Percentiles rank a stretch among this genome's conserved stretches.
phyloP scores from a whole-genome alignment of 148 eudicot species.

The Simmondsia chinensis region DNA sequence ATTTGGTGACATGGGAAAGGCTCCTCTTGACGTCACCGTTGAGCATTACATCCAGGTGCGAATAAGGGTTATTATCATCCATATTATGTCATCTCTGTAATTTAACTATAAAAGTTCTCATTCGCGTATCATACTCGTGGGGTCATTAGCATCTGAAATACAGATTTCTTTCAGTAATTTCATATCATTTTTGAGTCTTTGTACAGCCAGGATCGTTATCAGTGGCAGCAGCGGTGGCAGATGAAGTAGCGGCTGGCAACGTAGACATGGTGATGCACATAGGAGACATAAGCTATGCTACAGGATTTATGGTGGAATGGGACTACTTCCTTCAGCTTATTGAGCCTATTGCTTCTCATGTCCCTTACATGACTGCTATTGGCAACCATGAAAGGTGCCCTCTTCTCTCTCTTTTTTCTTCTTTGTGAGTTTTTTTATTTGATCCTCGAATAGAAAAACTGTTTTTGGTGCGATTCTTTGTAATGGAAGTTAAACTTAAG shows the following conservation, averaged over 20 bases:
- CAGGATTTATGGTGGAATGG: conserved; percentile 86
- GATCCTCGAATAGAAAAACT: too few species aligned
- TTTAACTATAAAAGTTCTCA: too few species aligned
- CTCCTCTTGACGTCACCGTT: conserved; percentile 58
- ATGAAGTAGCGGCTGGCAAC: conserved; percentile 45
- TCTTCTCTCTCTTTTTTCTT: not conserved
- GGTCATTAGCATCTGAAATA: too few species aligned
- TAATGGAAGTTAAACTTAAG: too few species aligned
- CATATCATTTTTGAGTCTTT: too few species aligned
- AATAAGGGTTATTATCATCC: not conserved
- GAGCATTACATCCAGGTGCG: conserved; percentile 84
- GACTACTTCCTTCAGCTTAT: conserved; percentile 76
- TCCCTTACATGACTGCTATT: conserved; percentile 85
- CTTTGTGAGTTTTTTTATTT: too few species aligned
- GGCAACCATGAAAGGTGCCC: conserved; percentile 89
- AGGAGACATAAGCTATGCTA: conserved; percentile 89
- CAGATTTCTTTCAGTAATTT: too few species aligned
- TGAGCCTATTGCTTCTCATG: conserved; percentile 46
- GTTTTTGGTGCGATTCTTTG: too few species aligned
- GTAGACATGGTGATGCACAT: conserved; percentile 68
- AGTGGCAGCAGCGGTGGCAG: conserved; percentile 47
- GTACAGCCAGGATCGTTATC: conserved; percentile 88
- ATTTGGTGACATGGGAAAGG: conserved; percentile 90
- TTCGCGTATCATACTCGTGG: too few species aligned
- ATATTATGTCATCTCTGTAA: too few species aligned